Base-by-base conservation (phyloP, 352 stramenopile species). In the Lagenidium sp. region DNA sequence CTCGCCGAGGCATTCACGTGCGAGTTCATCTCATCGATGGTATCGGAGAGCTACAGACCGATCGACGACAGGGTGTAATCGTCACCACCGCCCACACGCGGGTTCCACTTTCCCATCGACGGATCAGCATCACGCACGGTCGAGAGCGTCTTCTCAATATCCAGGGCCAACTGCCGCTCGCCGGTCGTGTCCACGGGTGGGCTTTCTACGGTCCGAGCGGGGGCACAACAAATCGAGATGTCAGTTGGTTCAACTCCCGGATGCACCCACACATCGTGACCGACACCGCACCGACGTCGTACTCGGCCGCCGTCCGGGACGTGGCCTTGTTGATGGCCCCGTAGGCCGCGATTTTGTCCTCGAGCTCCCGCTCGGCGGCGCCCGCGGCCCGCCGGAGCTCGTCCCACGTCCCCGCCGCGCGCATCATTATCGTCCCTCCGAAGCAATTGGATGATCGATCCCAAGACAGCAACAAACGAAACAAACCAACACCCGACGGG, bases 1-100 rank as follows among this genome's bases (percentile, higher is more conserved):
- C 72, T 65, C 11, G 67, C 69, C 41, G 79, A 87, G 29, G 62
- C 68, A 44, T 78, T 82, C 34, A 78, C 68, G 32, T 76, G 67
- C n/a, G 66, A 41, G 50, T 65, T 89, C 82, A 92, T 91, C 42
- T 87, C 79, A 35, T 94, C 79, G 43, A 94, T 94, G 12, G 71
- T 79, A 48, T 94, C 79, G 0, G 75, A 89, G 2, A 94, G 50
- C 79, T 91, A 47, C 41, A n/a, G n/a, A n/a, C n/a, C n/a, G n/a
- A n/a, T n/a, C n/a, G n/a, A n/a, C n/a, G n/a, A n/a, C n/a, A n/a
- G n/a, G n/a, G n/a, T n/a, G n/a, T n/a, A n/a, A n/a, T n/a, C n/a
- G n/a, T n/a, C n/a, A n/a, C n/a, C n/a, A n/a, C n/a, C n/a, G n/a
- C n/a, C n/a, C n/a, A n/a, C n/a, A n/a, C n/a, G n/a, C n/a, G n/a